Evolutionary conservation across 2,329 filamentous ascomycete species (phyloP).

Genomic region (Scedosporium apiospermum): DNA sequence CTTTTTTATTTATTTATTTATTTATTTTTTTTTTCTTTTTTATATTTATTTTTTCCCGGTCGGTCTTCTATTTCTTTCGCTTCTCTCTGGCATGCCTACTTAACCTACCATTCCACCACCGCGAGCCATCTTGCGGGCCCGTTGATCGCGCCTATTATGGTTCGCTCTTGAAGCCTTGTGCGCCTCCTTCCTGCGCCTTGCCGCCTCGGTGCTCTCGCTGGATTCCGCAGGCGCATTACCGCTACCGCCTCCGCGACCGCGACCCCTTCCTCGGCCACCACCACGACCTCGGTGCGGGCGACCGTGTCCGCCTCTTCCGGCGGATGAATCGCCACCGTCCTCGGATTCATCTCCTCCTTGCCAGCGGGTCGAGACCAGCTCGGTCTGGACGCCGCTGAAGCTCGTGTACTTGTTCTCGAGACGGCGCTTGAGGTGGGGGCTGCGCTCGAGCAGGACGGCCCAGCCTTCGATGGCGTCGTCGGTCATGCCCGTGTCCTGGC

Average conservation of each 20-base stretch:
- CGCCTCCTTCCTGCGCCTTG: constrained; percentile 69
- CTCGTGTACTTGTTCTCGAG: constrained; percentile 62
- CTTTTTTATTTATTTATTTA: not conserved
- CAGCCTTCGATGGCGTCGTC: constrained; percentile 93
- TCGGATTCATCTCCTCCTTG: constrained; percentile 10
- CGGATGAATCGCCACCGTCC: constrained; percentile 29
- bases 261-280: constrained; percentile 35
- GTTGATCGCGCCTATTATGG: constrained; percentile 69
- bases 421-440: constrained; percentile 56
- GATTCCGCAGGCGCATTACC: constrained; percentile 55
- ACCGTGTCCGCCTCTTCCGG: constrained; percentile 24
- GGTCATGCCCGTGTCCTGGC: constrained; percentile 74
- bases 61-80: not conserved
- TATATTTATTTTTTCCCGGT: not conserved
- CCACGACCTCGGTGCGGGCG: constrained; percentile 39
- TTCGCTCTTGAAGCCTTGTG: constrained; percentile 77
- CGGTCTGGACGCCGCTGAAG: constrained; percentile 57
- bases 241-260: constrained; percentile 42
- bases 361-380: constrained; percentile 59
- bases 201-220: constrained; percentile 62
- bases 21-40: not conserved
- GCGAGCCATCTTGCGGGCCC: constrained; percentile 56
- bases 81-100: not conserved
- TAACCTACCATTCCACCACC: constrained; percentile 26
- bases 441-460: constrained; percentile 74